Evolutionary conservation across 805 yeast genomes (phyloP).

Genomic region (Clavispora phyllophila): DNA sequence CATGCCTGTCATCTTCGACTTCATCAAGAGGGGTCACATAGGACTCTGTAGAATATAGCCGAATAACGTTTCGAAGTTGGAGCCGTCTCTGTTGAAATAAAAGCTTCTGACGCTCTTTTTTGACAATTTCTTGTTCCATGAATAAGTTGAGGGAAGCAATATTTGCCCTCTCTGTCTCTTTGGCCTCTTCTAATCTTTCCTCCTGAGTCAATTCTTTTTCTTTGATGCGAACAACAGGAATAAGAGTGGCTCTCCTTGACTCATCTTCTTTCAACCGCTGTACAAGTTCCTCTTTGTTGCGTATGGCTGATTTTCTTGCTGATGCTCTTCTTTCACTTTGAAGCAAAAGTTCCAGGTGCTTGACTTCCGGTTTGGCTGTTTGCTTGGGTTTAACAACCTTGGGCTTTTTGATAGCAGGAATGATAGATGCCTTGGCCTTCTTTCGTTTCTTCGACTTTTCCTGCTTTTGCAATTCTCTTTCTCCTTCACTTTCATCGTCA

Average conservation of each 20-base stretch:
- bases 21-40: constrained; percentile 63
- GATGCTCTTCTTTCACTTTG: constrained; percentile 61
- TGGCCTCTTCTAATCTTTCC: constrained; percentile 74
- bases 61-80: constrained; percentile 54
- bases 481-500: constrained; percentile 66
- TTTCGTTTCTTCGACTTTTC: constrained; percentile 31
- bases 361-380: constrained; percentile 27
- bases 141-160: constrained; percentile 67
- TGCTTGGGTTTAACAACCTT: constrained; percentile 15
- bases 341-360: constrained; percentile 48
- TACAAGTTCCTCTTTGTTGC: constrained; percentile 71
- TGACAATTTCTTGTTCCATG: constrained; percentile 77
- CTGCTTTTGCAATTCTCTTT: constrained; percentile 49
- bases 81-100: constrained; percentile 61
- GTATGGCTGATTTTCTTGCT: constrained; percentile 70
- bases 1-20: constrained; percentile 41
- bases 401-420: constrained; percentile 31
- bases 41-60: constrained; percentile 45
- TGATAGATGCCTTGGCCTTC: constrained; percentile 16
- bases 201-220: constrained; percentile 60
- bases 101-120: constrained; percentile 73
- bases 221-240: constrained; percentile 38
- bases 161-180: constrained; percentile 78
- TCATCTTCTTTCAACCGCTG: constrained; percentile 68
- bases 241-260: constrained; percentile 45